Conservation (phyloP, 83 land plant species). For the Picea abies region DNA sequence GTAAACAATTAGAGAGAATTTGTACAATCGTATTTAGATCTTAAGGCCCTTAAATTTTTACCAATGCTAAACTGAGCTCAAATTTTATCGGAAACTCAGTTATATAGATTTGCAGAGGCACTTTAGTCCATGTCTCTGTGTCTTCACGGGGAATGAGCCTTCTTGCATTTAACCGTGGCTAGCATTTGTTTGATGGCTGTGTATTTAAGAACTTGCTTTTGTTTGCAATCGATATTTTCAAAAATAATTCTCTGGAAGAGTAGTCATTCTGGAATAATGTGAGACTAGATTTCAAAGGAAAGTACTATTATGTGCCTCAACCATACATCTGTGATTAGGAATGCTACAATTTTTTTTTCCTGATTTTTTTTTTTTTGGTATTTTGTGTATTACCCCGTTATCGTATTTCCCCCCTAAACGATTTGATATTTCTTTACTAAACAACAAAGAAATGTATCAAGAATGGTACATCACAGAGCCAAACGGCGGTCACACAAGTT, state of each 20-base stretch:
- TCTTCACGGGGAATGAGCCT: neutral
- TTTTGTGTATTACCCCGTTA: too few species aligned
- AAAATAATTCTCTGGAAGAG: neutral
- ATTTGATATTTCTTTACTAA: too few species aligned
- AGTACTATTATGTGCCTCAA: neutral
- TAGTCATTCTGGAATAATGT: neutral
- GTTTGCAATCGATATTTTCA: neutral
- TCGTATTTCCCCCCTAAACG: too few species aligned
- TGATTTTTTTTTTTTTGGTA: too few species aligned
- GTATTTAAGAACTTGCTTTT: neutral
- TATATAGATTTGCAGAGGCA: neutral
- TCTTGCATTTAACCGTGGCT: neutral
- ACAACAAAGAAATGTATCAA: too few species aligned
- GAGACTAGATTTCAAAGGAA: neutral
- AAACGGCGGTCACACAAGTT: too few species aligned
- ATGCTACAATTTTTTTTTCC: too few species aligned
- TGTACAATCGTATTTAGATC: neutral
- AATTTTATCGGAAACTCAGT: neutral
- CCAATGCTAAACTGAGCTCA: neutral
- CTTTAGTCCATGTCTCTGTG: neutral
- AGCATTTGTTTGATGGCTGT: neutral
- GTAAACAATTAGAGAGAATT: neutral
- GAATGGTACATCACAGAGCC: too few species aligned
- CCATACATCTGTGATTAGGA: too few species aligned
- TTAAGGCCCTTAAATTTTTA: neutral